Evolutionary conservation across 306 rosid species (phyloP), one percentile per base, ranked within the genome.

Genomic region (Lathyrus aphaca): DNA sequence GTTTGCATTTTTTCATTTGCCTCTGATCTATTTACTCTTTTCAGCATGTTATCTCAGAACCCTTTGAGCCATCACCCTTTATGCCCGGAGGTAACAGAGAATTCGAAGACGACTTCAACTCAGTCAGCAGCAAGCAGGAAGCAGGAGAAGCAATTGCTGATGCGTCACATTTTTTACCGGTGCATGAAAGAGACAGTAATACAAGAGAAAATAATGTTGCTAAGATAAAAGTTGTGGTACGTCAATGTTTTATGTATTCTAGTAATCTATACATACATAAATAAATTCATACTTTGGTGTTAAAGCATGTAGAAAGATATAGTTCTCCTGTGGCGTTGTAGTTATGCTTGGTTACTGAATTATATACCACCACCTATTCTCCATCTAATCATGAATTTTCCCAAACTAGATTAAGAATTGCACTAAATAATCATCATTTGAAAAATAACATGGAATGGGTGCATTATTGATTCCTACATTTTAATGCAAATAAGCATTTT

Each of bases 201-300:
- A 43, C 87, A 10, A 84, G 84, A 82, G 98, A 94, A 84, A 90
- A 81, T 66, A 93, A 85, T 35, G 97, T 88, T 32, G 98, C 98
- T 12, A 94, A 90, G 80, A 87, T 93, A 74, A 93, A 88, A 93
- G 98, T 93, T 78, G 98, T 93, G 98, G 98, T 93, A 90, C 74
- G 96, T 84, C 44, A 37, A 54, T 59, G 63, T 27, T 64, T 25
- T 56, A 29, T 43, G 14, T 17, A 45, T 12, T 13, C 37, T 12
- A 69, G 70, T 58, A 57, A 32, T 27, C 40, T 62, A 29, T 17
- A 32, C 44, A 8, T 71, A 46, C 63, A 63, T 49, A 46, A 48
- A 49, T 68, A 51, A n/a, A n/a, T 55, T 57, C 64, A 23, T 77
- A 15, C 19, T 64, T 39, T 29, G 17, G 15, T 57, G 32, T 49